Conservation (phyloP, 495 filamentous ascomycete species). For the Neurospora sp. region DNA sequence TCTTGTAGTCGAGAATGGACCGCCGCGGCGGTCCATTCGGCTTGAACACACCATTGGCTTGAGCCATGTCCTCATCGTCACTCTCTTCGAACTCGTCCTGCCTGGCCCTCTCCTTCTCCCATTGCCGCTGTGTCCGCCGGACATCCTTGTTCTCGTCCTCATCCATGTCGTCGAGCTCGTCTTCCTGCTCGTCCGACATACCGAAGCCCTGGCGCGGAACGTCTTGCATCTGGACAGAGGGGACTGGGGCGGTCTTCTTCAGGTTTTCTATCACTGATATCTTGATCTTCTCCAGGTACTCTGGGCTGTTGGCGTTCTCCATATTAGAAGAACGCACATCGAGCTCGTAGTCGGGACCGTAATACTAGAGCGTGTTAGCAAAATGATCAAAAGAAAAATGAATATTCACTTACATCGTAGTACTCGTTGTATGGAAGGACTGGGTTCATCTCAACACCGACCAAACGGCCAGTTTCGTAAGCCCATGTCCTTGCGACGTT, state of each 20-base stretch:
- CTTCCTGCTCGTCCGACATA: constrained; percentile 73
- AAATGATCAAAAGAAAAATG: not conserved
- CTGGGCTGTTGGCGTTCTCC: constrained; percentile 93
- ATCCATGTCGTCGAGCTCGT: constrained; percentile 77
- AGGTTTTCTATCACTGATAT: constrained; percentile 87
- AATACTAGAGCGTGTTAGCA: constrained; percentile 59
- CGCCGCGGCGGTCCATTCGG: constrained; percentile 46
- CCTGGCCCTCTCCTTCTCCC: constrained; percentile 67
- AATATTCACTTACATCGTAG: constrained; percentile 63
- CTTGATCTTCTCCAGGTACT: constrained; percentile 96
- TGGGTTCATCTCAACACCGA: constrained; percentile 66
- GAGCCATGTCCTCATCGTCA: constrained; percentile 79
- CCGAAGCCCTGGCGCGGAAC: constrained; percentile 72
- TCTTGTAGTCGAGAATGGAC: constrained; percentile 63
- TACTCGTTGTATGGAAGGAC: constrained; percentile 97
- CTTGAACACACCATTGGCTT: constrained; percentile 61
- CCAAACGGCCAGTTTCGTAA: constrained; percentile 85
- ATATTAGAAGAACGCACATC: constrained; percentile 95
- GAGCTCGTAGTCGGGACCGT: constrained; percentile 90
- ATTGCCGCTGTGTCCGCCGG: constrained; percentile 70
- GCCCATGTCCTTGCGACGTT: constrained; percentile 98
- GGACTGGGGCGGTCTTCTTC: constrained; percentile 74
- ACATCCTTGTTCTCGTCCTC: constrained; percentile 84
- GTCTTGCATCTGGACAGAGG: constrained; percentile 90
- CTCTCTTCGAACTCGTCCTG: constrained; percentile 73